These are phyloP conservation scores for Huntiella bhutanensis DNA, from an alignment of 2,329 filamentous ascomycete species.

Conservation along the genomic window DNA sequence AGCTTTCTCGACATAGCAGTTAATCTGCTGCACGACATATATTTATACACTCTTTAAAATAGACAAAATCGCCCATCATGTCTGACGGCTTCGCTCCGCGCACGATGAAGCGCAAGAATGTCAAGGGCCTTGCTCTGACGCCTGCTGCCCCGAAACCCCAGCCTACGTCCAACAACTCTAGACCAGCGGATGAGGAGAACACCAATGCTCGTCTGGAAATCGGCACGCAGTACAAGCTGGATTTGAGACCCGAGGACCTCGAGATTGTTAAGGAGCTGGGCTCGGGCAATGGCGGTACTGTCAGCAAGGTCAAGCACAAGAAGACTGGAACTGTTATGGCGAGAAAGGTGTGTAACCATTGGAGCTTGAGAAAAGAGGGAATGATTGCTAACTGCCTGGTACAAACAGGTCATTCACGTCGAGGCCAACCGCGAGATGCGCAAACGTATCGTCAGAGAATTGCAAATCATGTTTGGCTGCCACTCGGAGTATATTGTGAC, in stretches of 20 bases:
- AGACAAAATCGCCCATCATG: conserved; percentile 24
- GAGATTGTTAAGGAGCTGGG: conserved; percentile 88
- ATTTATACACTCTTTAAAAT: neutral
- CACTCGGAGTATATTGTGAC: conserved; percentile 94
- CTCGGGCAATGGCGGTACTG: conserved; percentile 89
- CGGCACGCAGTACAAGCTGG: conserved; percentile 88
- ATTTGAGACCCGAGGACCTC: conserved; percentile 78
- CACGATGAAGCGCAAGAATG: conserved; percentile 98
- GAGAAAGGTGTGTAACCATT: conserved; percentile 50
- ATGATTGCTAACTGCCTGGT: neutral
- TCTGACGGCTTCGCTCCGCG: conserved; percentile 44
- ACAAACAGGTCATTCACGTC: conserved; percentile 76
- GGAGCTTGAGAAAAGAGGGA: too few species aligned
- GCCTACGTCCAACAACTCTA: conserved; percentile 56
- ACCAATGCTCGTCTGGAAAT: conserved; percentile 61
- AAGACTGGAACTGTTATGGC: conserved; percentile 95
- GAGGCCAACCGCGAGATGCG: conserved; percentile 95
- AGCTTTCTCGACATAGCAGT: neutral
- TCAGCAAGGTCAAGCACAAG: conserved; percentile 92
- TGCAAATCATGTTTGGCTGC: conserved; percentile 97
- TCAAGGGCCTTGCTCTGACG: conserved; percentile 82
- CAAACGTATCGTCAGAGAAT: conserved; percentile 88
- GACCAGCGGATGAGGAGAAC: conserved; percentile 40
- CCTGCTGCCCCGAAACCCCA: conserved; percentile 54
- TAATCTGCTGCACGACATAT: too few species aligned